Base-by-base conservation (phyloP, 768 basidiomycete genomes). In the Pleurotus tuber-regium region DNA sequence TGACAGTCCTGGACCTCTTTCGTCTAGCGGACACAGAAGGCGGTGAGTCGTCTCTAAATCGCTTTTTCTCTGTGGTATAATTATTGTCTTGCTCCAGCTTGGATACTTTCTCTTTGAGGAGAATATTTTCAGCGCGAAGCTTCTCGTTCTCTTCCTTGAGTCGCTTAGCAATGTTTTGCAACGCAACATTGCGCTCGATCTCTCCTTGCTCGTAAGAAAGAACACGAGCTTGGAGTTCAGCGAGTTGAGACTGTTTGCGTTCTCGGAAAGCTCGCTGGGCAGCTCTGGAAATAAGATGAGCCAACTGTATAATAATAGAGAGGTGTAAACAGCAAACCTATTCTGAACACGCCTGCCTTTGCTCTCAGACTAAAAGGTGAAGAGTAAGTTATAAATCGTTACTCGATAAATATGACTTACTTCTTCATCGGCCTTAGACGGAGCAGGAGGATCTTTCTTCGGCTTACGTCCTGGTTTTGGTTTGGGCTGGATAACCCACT, bases 201-300 rank as follows among this genome's bases (percentile, higher is more conserved):
- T 93, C 91, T n/a, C 92, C 92, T 63, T 90, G 88, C 64, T 94
- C 91, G 59, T 92, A 93, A 16, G 81, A 80, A 55, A 88, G 84
- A 44, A 94, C 74, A 41, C 90, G 87, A 43, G 90, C 86, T 68
- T 94, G 91, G 29, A 94, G 78, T 56, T 92, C 91, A 7, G 88
- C 84, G 29, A 94, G 84, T 61, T 92, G 91, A 3, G 87, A 84
- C 63, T 93, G 90, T 68, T 90, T 93, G 54, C 92, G 82, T 62
- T 93, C 92, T 42, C 92, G 80, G 68, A 94, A 93, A 10, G 92
- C 91, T 30, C 92, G 86, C 63, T 94, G 92, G 10, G 91, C 91
- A 25, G 87, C 89, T 62, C 92, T 92, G 59, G 12, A 35, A 44
- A 43, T 51, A 50, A 43, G 30, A 51, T n/a, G 38, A 47, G 4